Conservation (phyloP, 108 stramenopile genomes). For the Stephanodiscus triporus region DNA sequence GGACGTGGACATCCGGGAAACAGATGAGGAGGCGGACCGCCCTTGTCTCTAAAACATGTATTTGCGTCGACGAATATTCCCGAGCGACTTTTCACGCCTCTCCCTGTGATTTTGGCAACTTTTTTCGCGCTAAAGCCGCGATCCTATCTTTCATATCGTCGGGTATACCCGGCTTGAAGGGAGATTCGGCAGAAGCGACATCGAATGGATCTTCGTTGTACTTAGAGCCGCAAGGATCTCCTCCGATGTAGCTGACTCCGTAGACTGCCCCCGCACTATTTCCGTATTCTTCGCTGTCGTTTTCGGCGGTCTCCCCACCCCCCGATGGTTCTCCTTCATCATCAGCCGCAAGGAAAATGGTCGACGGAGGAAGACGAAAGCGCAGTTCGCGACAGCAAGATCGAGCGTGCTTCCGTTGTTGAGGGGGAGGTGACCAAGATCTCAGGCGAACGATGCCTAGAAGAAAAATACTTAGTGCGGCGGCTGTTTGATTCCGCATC, state of each 20-base stretch:
- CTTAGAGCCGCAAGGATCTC: conserved; percentile 66
- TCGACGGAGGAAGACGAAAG: background rate
- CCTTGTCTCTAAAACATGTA: no score
- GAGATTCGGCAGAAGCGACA: conserved; percentile 37
- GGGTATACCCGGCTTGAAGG: conserved; percentile 52
- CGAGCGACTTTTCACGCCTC: background rate
- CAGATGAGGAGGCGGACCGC: no score
- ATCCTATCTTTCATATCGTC: conserved; percentile 66
- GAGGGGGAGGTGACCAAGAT: no score
- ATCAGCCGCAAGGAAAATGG: background rate
- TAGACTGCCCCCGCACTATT: conserved; percentile 1
- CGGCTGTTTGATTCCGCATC: no score
- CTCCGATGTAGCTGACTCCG: conserved; percentile 52
- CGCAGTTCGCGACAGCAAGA: background rate
- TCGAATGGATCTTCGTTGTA: conserved; percentile 62
- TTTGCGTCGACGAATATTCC: no score
- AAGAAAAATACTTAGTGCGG: no score
- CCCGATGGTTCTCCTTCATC: no score
- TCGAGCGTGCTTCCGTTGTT: background rate
- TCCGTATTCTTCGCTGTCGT: background rate
- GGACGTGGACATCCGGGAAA: background rate
- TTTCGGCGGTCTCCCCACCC: background rate
- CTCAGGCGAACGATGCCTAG: no score
- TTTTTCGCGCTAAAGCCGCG: conserved; percentile 47
- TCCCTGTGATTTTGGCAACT: conserved; percentile 18